Evolutionary conservation across 2,329 filamentous ascomycete genomes (phyloP), one percentile per base, ranked within the genome.

Genomic region (Aspergillus pseudotamarii): DNA sequence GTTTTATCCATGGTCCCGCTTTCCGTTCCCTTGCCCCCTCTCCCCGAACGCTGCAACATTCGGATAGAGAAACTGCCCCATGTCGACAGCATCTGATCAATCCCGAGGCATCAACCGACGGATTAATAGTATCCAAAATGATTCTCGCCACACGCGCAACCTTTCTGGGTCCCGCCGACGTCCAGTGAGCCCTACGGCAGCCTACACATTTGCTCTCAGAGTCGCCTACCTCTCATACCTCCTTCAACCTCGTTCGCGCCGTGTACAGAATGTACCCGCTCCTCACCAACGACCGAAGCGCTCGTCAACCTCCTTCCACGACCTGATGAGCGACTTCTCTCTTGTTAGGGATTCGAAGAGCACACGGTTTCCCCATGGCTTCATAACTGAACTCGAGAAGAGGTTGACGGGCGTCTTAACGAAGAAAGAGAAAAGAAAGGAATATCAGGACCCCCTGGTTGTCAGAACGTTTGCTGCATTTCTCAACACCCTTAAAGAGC

Each of bases 391-490:
- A 70, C 79, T 92, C 63, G 89, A 91, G 73, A 94, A 94, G 79
- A 86, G 93, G 66, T 87, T 97, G 75, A 90, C 91, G 62, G 89
- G 89, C 36, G 90, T 97, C 58, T 80, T 98, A 71, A 87, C 90
- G 71, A 93, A 94, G 45, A 91, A 85, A 65, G 95, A 98, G 80
- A 89, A 85, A 69, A 86, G 94, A 74, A 93, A 92, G 16, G 95
- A 96, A 73, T 99, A 91, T 80, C 92, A 91, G 74, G 95, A 99
- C 81, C 84, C 91, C n/a, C 84, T 90, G 30, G 90, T 99, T 68
- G 97, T 97, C 81, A 87, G 94, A 65, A 96, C 93, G 2, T 99
- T 99, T 80, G 95, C 93, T 60, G 92, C 93, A 68, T 97, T 97
- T 67, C 90, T 97, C 75, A 97, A 94, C 63, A 91, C 93, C 61